phyloP scores from a whole-genome alignment of 208 protist genomes.

The Leishmania tarentolae region DNA sequence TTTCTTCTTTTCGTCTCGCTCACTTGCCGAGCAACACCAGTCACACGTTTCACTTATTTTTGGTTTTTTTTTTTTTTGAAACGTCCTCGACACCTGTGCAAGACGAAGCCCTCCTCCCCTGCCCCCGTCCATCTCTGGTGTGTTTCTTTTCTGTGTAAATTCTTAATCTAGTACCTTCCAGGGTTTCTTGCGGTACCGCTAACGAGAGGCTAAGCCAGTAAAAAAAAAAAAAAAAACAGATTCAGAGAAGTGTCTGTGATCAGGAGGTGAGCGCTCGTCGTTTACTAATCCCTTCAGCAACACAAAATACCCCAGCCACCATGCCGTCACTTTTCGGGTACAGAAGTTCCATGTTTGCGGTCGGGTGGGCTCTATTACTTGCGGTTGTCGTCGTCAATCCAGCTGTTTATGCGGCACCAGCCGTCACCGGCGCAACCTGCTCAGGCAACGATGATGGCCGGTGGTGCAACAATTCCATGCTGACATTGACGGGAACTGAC shows the following conservation, averaged over 20 bases:
- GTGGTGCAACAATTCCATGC: constrained; percentile 6
- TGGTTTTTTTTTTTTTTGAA: too few relatives aligned
- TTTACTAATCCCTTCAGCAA: not conserved
- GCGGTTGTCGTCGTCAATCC: not conserved
- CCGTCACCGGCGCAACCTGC: constrained; percentile 13
- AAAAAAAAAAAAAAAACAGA: not conserved
- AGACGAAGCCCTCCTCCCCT: not conserved
- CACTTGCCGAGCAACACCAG: not conserved
- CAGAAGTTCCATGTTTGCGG: not conserved
- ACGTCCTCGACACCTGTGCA: not conserved
- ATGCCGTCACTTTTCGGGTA: not conserved
- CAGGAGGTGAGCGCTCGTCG: not conserved
- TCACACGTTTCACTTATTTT: not conserved
- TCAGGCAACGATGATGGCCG: not conserved
- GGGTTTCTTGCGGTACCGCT: not conserved
- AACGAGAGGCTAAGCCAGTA: not conserved
- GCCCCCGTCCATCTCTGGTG: not conserved
- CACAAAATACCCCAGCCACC: not conserved
- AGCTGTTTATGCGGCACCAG: constrained; percentile 14
- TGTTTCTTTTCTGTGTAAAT: not conserved
- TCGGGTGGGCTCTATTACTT: not conserved
- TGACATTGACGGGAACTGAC: constrained; percentile 18
- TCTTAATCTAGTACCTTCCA: not conserved
- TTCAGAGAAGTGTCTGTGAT: not conserved
- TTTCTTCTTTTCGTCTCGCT: not conserved